Evolutionary conservation across 345 rosid genomes (phyloP).

Genomic region (Kernera saxatilis): DNA sequence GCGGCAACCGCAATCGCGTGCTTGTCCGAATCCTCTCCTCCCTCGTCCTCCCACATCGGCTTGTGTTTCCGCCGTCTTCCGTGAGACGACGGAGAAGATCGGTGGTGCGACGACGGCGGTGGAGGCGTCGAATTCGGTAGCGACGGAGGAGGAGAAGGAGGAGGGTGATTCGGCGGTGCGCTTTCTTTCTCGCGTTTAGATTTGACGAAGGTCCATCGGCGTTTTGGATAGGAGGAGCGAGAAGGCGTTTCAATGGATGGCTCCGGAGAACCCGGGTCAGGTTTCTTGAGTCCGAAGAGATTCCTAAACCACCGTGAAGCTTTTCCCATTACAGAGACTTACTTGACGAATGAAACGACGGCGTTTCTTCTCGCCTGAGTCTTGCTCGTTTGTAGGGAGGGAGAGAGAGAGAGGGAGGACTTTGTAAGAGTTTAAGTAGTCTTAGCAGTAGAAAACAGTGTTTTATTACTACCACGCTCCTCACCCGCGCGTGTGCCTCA

Average conservation of each 20-base stretch:
- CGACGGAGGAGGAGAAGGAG: not conserved
- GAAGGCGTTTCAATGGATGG: conserved; percentile 16
- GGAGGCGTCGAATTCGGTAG: conserved; percentile 6
- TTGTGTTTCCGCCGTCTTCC: conserved; percentile 13
- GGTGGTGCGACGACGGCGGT: not conserved
- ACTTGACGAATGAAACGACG: not conserved
- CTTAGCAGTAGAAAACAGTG: conserved; percentile 1
- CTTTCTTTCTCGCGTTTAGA: conserved; percentile 43
- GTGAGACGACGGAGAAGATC: conserved; percentile 14
- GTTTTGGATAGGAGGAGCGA: conserved; percentile 33
- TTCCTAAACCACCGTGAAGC: conserved; percentile 74
- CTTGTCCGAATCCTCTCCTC: conserved; percentile 31
- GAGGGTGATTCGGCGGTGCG: conserved; percentile 3
- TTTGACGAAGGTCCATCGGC: conserved; percentile 87
- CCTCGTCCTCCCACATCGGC: conserved; percentile 11
- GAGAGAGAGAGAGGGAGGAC: not conserved
- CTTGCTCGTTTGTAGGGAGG: not conserved
- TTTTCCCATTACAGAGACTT: conserved; percentile 51
- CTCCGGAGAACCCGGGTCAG: conserved; percentile 32
- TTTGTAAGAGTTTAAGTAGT: conserved; percentile 22
- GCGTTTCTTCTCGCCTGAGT: conserved; percentile 6
- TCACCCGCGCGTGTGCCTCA: conserved; percentile 15
- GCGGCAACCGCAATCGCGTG: conserved; percentile 83
- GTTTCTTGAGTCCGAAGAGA: conserved; percentile 64
- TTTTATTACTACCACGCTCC: not conserved